A percentile compares a stretch with the other conserved stretches of the same genome.
phyloP scores from a whole-genome alignment of 495 filamentous ascomycete species.

The Penicillium bovifimosum region DNA sequence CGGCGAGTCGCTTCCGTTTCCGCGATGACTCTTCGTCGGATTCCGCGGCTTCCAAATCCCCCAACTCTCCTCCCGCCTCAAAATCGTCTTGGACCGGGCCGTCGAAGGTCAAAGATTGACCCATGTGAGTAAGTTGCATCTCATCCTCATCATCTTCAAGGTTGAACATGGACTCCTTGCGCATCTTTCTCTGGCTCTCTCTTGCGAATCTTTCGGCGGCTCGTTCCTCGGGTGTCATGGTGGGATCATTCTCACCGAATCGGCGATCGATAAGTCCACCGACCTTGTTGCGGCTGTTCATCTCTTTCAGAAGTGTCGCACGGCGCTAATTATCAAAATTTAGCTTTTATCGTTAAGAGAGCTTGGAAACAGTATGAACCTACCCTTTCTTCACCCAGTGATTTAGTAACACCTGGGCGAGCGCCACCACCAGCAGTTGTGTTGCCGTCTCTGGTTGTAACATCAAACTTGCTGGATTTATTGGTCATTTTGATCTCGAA shows the following conservation, averaged over 20 bases:
- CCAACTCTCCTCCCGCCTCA: slow-evolving; percentile 68
- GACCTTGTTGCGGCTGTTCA: slow-evolving; percentile 80
- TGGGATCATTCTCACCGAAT: slow-evolving; percentile 93
- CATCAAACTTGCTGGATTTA: slow-evolving; percentile 68
- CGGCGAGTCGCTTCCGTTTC: slow-evolving; percentile 56
- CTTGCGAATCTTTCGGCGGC: slow-evolving; percentile 83
- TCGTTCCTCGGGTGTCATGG: slow-evolving; percentile 89
- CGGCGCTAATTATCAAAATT: slow-evolving; percentile 49
- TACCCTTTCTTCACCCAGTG: slow-evolving; percentile 80
- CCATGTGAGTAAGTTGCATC: slow-evolving; percentile 75
- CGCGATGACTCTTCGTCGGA: slow-evolving; percentile 54
- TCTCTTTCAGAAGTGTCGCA: slow-evolving; percentile 75
- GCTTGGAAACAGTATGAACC: slow-evolving; percentile 20
- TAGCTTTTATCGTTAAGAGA: not conserved
- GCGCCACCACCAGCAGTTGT: slow-evolving; percentile 47
- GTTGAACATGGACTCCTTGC: slow-evolving; percentile 76
- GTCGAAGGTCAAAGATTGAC: slow-evolving; percentile 61
- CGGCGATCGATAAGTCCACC: slow-evolving; percentile 89
- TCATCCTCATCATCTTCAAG: slow-evolving; percentile 77
- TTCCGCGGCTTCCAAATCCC: slow-evolving; percentile 56
- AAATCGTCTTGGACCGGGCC: slow-evolving; percentile 63
- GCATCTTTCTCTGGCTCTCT: slow-evolving; percentile 70
- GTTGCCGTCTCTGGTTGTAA: slow-evolving; percentile 51
- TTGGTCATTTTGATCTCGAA: slow-evolving; percentile 80
- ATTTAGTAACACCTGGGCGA: slow-evolving; percentile 78